Evolutionary conservation across 1,139 yeast genomes (phyloP).

Genomic region (Groenewaldozyma sp.): DNA sequence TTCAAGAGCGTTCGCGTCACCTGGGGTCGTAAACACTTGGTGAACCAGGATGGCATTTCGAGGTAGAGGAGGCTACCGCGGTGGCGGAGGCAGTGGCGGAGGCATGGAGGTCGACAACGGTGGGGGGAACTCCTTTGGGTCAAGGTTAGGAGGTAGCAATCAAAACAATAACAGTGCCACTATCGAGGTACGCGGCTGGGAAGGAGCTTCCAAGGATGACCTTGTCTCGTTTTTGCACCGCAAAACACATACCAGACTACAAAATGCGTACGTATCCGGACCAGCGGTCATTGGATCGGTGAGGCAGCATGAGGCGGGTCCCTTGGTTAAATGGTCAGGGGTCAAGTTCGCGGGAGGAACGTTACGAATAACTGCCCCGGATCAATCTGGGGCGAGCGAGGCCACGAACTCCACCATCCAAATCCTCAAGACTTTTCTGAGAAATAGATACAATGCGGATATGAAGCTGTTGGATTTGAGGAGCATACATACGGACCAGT

Average conservation of each 20-base stretch:
- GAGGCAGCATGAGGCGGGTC: constrained; percentile 47
- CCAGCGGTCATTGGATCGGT: constrained; percentile 50
- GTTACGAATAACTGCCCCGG: constrained; percentile 39
- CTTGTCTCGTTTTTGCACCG: constrained; percentile 60
- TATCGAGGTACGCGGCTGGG: constrained; percentile 72
- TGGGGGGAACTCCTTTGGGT: constrained; percentile 3
- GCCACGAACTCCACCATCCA: constrained; percentile 38
- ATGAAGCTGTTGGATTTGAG: constrained; percentile 61
- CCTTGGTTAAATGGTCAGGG: constrained; percentile 57
- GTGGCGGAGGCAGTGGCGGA: constrained; percentile 6
- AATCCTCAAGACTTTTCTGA: constrained; percentile 51
- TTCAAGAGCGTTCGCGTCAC: too few species aligned
- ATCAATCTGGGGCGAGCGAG: constrained; percentile 23
- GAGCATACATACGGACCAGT: constrained; percentile 58
- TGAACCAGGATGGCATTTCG: constrained; percentile 14
- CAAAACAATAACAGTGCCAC: constrained; percentile 26
- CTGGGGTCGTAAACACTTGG: too few species aligned
- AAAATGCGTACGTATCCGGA: constrained; percentile 39
- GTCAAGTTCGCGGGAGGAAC: constrained; percentile 72
- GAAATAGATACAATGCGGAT: constrained; percentile 56
- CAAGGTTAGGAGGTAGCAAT: constrained; percentile 5
- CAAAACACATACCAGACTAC: constrained; percentile 50
- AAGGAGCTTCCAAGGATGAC: constrained; percentile 56
- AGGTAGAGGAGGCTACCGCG: constrained; percentile 18
- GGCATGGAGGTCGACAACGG: constrained; percentile 5